Evolutionary conservation across 805 yeast genomes (phyloP).

Genomic region (Priceomyces carsonii): DNA sequence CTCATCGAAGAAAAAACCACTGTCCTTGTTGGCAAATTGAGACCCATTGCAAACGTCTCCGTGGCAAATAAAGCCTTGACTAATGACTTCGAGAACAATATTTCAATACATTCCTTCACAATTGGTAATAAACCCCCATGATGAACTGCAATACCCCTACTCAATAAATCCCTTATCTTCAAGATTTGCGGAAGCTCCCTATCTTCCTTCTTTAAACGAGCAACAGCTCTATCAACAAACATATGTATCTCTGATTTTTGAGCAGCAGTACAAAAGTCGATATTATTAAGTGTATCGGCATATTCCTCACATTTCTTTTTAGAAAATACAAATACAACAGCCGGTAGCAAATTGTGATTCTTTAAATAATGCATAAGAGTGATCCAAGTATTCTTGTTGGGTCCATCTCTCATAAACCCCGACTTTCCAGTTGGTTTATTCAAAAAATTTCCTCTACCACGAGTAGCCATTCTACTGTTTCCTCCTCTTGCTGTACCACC

Average conservation of each 20-base stretch:
- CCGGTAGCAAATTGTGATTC: conserved; percentile 76
- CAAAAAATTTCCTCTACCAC: conserved; percentile 21
- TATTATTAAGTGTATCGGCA: conserved; percentile 71
- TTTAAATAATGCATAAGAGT: conserved; percentile 70
- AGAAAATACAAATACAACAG: conserved; percentile 90
- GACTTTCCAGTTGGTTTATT: conserved; percentile 17
- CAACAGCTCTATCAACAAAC: conserved; percentile 87
- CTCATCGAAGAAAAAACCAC: conserved; percentile 84
- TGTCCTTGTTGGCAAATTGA: conserved; percentile 94
- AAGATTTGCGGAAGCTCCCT: conserved; percentile 90
- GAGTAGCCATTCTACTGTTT: conserved; percentile 19
- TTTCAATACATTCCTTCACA: conserved; percentile 91
- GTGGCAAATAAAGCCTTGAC: conserved; percentile 94
- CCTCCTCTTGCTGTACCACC: conserved; percentile 50
- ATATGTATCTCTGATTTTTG: conserved; percentile 91
- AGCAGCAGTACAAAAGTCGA: conserved; percentile 79
- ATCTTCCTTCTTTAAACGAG: conserved; percentile 87
- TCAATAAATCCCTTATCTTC: conserved; percentile 75
- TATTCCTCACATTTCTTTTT: conserved; percentile 92
- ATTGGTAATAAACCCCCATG: conserved; percentile 94
- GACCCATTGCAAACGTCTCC: conserved; percentile 98
- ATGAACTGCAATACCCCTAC: conserved; percentile 93
- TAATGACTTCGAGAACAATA: conserved; percentile 80
- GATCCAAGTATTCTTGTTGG: conserved; percentile 78
- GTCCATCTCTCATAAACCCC: conserved; percentile 51